phyloP scores from a whole-genome alignment of 2,329 filamentous ascomycete species.

The Chaetomiaceae sp. region DNA sequence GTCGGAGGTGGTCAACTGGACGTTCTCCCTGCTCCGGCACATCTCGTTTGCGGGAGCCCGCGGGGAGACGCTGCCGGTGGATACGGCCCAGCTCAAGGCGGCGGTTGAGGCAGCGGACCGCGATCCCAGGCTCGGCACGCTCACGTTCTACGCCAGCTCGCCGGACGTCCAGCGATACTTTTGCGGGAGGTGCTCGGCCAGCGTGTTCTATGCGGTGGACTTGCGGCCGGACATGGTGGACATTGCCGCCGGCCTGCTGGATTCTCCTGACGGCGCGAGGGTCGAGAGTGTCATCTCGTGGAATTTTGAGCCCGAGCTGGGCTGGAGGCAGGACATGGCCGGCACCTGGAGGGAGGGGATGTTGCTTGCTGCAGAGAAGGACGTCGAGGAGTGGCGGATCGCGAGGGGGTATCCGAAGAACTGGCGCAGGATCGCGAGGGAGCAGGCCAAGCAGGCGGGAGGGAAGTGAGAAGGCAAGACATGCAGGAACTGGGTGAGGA shows the following conservation, averaged over 20 bases:
- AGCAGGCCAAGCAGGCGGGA: conserved; percentile 9
- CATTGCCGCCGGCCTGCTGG: conserved; percentile 42
- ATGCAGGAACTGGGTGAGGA: no score
- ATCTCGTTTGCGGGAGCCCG: conserved; percentile 31
- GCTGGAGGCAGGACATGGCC: conserved; percentile 33
- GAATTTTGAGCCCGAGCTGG: conserved; percentile 35
- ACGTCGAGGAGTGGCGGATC: conserved; percentile 35
- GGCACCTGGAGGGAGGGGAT: conserved; percentile 40
- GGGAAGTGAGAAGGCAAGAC: background rate
- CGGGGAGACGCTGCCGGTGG: conserved; percentile 29
- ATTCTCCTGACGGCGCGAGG: conserved; percentile 41
- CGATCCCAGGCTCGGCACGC: conserved; percentile 39
- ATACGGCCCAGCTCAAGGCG: conserved; percentile 31
- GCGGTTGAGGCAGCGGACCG: conserved; percentile 30
- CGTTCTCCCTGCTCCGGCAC: conserved; percentile 38
- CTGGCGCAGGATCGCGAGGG: conserved; percentile 28
- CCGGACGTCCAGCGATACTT: conserved; percentile 44
- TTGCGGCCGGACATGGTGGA: conserved; percentile 38
- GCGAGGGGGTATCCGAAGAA: conserved; percentile 32
- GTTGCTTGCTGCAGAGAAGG: conserved; percentile 30
- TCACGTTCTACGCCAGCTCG: conserved; percentile 42
- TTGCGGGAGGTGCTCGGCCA: conserved; percentile 44
- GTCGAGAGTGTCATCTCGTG: conserved; percentile 43
- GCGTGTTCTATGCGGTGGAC: conserved; percentile 42
- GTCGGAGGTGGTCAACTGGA: conserved; percentile 43